These are phyloP conservation scores for Suhomyces ambrosiae DNA, from an alignment of 1,139 yeast genomes.

Conservation along the genomic window DNA sequence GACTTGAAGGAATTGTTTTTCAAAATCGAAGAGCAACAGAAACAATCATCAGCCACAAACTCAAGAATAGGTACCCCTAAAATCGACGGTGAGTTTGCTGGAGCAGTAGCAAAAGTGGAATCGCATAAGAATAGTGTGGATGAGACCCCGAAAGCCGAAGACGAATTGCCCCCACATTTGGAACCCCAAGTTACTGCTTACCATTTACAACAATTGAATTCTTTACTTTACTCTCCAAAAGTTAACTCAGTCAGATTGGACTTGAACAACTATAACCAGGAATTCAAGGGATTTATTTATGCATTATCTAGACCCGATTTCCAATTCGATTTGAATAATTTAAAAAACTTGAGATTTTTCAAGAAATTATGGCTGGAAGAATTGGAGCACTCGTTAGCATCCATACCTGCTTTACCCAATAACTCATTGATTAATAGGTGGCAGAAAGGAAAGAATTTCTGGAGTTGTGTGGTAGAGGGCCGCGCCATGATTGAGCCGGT, in stretches of 20 bases:
- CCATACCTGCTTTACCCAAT: slow-evolving; percentile 36
- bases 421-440: slow-evolving; percentile 44
- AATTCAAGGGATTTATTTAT: slow-evolving; percentile 43
- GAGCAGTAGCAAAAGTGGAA: background rate
- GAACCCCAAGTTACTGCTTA: slow-evolving; percentile 9
- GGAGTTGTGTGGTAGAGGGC: slow-evolving; percentile 75
- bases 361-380: slow-evolving; percentile 73
- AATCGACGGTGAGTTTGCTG: slow-evolving; percentile 13
- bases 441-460: slow-evolving; percentile 54
- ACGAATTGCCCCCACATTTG: slow-evolving; percentile 11
- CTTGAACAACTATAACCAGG: slow-evolving; percentile 43
- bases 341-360: slow-evolving; percentile 63
- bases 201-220: slow-evolving; percentile 25
- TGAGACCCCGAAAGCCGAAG: slow-evolving; percentile 8
- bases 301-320: slow-evolving; percentile 39
- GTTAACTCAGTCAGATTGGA: slow-evolving; percentile 64
- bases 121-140: background rate
- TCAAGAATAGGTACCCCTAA: slow-evolving; percentile 15
- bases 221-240: slow-evolving; percentile 52
- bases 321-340: slow-evolving; percentile 39
- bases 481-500: slow-evolving; percentile 84
- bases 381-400: slow-evolving; percentile 59
- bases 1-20: slow-evolving; percentile 58
- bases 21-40: slow-evolving; percentile 38
- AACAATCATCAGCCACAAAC: slow-evolving; percentile 10